A percentile compares a stretch with the other conserved stretches of the same genome.
phyloP scores from a whole-genome alignment of 2,329 filamentous ascomycete species.

The Incumbomyces lentus region DNA sequence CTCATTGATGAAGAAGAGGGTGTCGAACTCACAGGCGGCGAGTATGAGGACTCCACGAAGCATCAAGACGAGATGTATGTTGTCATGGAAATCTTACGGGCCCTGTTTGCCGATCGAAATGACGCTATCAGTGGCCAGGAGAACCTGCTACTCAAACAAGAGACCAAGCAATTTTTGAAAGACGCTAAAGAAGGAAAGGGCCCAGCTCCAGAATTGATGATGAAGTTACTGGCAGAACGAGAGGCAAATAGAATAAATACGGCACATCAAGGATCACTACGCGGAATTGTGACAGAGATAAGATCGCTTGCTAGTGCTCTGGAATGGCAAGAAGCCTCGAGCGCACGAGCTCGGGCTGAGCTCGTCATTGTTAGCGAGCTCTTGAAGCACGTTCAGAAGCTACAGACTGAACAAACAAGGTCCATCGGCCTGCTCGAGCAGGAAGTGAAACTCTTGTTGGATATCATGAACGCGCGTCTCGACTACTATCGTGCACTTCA shows the following conservation, averaged over 20 bases:
- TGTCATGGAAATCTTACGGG: conserved; percentile 68
- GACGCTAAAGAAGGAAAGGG: conserved; percentile 55
- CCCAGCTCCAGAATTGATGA: conserved; percentile 57
- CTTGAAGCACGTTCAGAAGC: conserved; percentile 47
- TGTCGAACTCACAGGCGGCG: conserved; percentile 73
- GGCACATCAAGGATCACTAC: conserved; percentile 52
- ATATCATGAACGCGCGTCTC: conserved; percentile 71
- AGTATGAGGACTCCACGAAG: conserved; percentile 79
- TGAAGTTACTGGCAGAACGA: conserved; percentile 38
- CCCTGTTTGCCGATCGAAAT: conserved; percentile 67
- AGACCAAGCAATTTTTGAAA: conserved; percentile 52
- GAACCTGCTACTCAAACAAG: conserved; percentile 66
- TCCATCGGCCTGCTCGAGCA: conserved; percentile 40
- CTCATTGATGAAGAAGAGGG: conserved; percentile 73
- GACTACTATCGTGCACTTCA: conserved; percentile 90
- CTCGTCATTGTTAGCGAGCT: conserved; percentile 53
- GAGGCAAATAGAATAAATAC: conserved; percentile 34
- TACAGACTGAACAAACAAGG: conserved; percentile 44
- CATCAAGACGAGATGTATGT: conserved; percentile 81
- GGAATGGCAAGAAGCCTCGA: conserved; percentile 48
- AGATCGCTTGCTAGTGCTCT: conserved; percentile 52
- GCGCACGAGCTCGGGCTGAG: conserved; percentile 51
- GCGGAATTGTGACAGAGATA: conserved; percentile 59
- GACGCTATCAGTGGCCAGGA: conserved; percentile 64
- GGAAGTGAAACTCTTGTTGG: conserved; percentile 66